phyloP scores from a whole-genome alignment of 2,329 filamentous ascomycete genomes.

The Aureobasidium uvarum region DNA sequence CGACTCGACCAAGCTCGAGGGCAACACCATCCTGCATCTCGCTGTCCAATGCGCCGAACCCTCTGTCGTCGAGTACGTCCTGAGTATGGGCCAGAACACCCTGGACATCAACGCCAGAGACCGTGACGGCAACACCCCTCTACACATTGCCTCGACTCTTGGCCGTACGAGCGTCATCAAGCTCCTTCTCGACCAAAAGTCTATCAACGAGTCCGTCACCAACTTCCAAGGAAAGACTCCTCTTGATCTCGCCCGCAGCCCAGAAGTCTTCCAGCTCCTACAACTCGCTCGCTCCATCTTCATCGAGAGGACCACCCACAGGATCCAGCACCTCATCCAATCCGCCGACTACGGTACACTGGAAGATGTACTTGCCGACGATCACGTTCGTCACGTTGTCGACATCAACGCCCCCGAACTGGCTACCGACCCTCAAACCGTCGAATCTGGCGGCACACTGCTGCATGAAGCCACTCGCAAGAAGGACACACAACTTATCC shows the following conservation, averaged over 20 bases:
- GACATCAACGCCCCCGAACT: conserved; percentile 93
- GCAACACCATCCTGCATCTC: conserved; percentile 87
- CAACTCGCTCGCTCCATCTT: conserved; percentile 88
- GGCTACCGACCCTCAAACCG: conserved; percentile 72
- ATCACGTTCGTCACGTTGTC: conserved; percentile 77
- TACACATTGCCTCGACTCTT: conserved; percentile 82
- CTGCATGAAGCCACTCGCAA: conserved; percentile 90
- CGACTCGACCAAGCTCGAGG: conserved; percentile 57
- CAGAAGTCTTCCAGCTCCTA: conserved; percentile 93
- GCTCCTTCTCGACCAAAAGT: conserved; percentile 75
- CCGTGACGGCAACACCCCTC: conserved; percentile 88
- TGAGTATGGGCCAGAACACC: conserved; percentile 57
- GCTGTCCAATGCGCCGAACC: conserved; percentile 94
- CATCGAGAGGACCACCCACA: conserved; percentile 78
- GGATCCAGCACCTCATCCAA: conserved; percentile 76
- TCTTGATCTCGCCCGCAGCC: conserved; percentile 83
- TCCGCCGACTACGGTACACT: conserved; percentile 72
- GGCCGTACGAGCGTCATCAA: conserved; percentile 78
- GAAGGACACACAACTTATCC: conserved; percentile 81
- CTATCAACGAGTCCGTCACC: conserved; percentile 81
- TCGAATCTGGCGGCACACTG: conserved; percentile 82
- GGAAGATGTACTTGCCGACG: conserved; percentile 78
- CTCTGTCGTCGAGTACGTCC: conserved; percentile 89
- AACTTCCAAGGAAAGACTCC: conserved; percentile 84
- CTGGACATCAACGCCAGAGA: conserved; percentile 88